Conservation (phyloP, 2,329 filamentous ascomycete genomes). For the Nigrospora oryzae region DNA sequence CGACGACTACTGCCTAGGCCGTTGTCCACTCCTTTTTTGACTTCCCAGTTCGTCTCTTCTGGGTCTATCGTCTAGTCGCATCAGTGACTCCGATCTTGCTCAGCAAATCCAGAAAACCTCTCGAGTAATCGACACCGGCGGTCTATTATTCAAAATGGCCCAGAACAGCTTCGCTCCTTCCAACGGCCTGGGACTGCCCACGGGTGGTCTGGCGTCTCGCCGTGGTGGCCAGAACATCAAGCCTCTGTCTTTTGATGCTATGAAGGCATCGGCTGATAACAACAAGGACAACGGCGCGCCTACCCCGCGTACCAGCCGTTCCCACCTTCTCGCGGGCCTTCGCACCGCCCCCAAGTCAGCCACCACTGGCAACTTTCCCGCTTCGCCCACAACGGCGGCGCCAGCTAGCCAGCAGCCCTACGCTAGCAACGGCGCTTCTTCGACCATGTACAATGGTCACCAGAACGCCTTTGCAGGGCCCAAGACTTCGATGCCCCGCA, state of each 20-base stretch:
- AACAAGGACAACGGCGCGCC: slow-evolving; percentile 59
- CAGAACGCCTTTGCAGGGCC: slow-evolving; percentile 39
- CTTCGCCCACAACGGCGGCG: slow-evolving; percentile 32
- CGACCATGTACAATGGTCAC: slow-evolving; percentile 35
- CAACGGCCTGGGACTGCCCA: slow-evolving; percentile 66
- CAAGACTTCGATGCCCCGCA: slow-evolving; percentile 46
- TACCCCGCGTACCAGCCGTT: slow-evolving; percentile 88
- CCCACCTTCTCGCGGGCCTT: slow-evolving; percentile 86
- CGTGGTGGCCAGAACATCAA: slow-evolving; percentile 85
- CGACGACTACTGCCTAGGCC: slow-evolving; percentile 14
- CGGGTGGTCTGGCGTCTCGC: slow-evolving; percentile 72
- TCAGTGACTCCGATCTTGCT: slow-evolving; percentile 8
- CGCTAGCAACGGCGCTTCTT: slow-evolving; percentile 33
- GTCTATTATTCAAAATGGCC: slow-evolving; percentile 91
- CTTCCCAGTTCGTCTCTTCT: slow-evolving; percentile 4
- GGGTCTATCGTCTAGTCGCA: slow-evolving; percentile 11
- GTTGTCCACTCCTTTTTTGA: slow-evolving; percentile 19
- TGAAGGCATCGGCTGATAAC: slow-evolving; percentile 62
- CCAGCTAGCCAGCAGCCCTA: slow-evolving; percentile 29
- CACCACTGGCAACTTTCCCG: slow-evolving; percentile 58
- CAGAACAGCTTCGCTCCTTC: slow-evolving; percentile 70
- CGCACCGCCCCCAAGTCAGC: slow-evolving; percentile 87
- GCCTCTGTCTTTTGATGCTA: slow-evolving; percentile 70
- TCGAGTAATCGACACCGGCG: slow-evolving; percentile 67
- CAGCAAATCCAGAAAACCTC: slow-evolving; percentile 30